Conservation (phyloP, 2,329 filamentous ascomycete genomes). For the Kalmusia sp. region DNA sequence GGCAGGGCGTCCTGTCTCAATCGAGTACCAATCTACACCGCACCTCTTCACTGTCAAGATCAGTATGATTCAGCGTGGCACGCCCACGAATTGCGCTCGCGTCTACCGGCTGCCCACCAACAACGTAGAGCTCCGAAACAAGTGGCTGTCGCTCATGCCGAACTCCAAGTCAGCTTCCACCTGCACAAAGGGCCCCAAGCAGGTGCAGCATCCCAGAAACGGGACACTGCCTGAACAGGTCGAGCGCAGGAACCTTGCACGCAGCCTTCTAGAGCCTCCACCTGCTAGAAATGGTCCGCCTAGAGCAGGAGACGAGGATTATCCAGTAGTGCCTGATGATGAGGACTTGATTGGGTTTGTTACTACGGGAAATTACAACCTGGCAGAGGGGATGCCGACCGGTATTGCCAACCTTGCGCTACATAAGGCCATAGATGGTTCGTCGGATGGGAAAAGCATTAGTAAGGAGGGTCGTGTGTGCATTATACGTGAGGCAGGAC, state of each 20-base stretch:
- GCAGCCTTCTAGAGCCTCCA: constrained; percentile 29
- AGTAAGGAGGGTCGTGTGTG: constrained; percentile 62
- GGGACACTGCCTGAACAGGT: constrained; percentile 23
- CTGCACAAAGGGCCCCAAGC: background rate
- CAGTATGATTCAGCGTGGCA: constrained; percentile 72
- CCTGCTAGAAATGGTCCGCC: constrained; percentile 10
- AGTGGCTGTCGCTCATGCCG: constrained; percentile 74
- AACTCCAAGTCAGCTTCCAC: constrained; percentile 4
- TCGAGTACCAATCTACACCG: constrained; percentile 12
- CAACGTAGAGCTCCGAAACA: constrained; percentile 62
- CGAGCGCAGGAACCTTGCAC: constrained; percentile 31
- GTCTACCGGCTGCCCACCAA: constrained; percentile 82
- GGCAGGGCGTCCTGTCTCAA: constrained; percentile 1
- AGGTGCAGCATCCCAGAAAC: constrained; percentile 1
- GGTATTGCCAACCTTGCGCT: constrained; percentile 76
- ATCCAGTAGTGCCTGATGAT: constrained; percentile 74
- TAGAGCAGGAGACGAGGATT: constrained; percentile 46
- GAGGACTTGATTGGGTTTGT: constrained; percentile 88
- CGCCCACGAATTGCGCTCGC: constrained; percentile 74
- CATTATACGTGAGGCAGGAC: constrained; percentile 82
- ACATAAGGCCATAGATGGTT: constrained; percentile 61
- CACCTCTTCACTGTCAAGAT: constrained; percentile 69
- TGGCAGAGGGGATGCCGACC: constrained; percentile 76
- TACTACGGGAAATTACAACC: constrained; percentile 83
- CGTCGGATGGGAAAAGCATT: constrained; percentile 39